A percentile compares a stretch with the other conserved stretches of the same genome.
Evolutionary conservation across 225 moss, liverwort and hornwort genomes (phyloP).

Genomic region (Sphagnum tenellum): DNA sequence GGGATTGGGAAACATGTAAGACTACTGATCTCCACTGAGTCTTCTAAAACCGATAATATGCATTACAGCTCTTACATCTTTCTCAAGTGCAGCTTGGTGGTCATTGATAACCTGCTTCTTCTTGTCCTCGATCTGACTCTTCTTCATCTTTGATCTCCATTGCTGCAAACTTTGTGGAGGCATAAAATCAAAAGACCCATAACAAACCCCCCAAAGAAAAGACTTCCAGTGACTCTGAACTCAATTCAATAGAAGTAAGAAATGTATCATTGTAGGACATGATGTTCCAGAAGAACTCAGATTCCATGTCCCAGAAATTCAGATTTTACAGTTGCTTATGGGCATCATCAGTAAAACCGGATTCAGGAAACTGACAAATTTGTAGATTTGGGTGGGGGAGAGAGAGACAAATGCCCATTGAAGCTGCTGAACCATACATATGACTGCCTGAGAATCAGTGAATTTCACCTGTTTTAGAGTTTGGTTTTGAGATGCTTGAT

Average conservation of each 20-base stretch:
- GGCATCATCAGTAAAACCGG: not conserved
- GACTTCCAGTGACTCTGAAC: too few relatives aligned
- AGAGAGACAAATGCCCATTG: not conserved
- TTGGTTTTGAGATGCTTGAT: constrained; percentile 54
- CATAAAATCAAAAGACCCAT: not conserved
- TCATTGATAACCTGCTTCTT: constrained; percentile 63
- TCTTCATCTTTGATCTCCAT: constrained; percentile 84
- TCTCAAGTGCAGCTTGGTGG: constrained; percentile 70
- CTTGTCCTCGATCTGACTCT: constrained; percentile 60
- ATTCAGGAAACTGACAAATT: not conserved
- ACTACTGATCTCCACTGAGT: too few relatives aligned
- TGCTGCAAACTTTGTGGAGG: constrained; percentile 48
- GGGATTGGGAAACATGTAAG: too few relatives aligned
- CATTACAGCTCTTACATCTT: constrained; percentile 45
- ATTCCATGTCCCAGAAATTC: not conserved
- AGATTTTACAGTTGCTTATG: not conserved
- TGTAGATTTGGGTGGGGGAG: not conserved
- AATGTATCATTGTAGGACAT: too few relatives aligned
- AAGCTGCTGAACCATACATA: not conserved
- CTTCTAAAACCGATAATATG: too few relatives aligned
- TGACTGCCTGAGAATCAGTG: not conserved
- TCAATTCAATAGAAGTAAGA: too few relatives aligned
- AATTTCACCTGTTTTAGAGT: constrained; percentile 63
- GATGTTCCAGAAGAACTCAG: too few relatives aligned
- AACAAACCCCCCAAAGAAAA: not conserved